Base-by-base conservation (phyloP, 2,329 filamentous ascomycete genomes). In the Diaporthe vaccinii region DNA sequence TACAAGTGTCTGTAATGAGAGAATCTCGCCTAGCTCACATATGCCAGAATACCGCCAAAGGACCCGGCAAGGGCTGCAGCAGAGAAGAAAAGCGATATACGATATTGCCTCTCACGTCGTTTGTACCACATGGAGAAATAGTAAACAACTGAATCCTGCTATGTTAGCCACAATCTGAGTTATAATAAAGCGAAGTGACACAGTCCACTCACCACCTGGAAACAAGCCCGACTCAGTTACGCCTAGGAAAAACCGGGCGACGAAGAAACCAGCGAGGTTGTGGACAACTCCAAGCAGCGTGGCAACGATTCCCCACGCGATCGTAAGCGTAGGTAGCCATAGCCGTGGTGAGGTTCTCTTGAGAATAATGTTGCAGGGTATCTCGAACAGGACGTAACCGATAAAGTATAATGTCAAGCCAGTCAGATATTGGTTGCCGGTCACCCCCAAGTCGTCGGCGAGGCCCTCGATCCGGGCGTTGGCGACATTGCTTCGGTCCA, bases 371-470 rank as follows among this genome's bases (percentile, higher is more conserved):
- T 92, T 92, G 79, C 90, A 92, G 0, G 90, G 91, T 8, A 92
- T 86, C 79, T 91, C 89, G 57, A 91, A 91, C 15, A 90, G 78
- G 1, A 90, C 89, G 75, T 91, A 91, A 58, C 88, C 89, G 55
- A 91, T 84, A 79, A 94, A 94, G 81, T 93, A 94, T 0, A 94
- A 81, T 0, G 92, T 93, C 55, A 94, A 80, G 1, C 91, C 91
- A 0, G 89, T 92, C 1, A 93, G 84, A 74, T 94, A 94, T 78
- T 93, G 87, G 61, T 92, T 89, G 0, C 89, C 90, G 36, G 88
- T 87, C 83, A 91, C 91, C 61, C 87, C 72, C 4, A 91, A 77
- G 78, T 91, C 89, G 5, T 80, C 82, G 0, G 88, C 81, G 62
- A 91, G 84, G 39, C 89, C 89, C 77, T 91, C 89, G 25, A 91